Evolutionary conservation across 176 grass and related monocot genomes (phyloP), one percentile per base, ranked within the genome.

Genomic region (Phoenix dactylifera): DNA sequence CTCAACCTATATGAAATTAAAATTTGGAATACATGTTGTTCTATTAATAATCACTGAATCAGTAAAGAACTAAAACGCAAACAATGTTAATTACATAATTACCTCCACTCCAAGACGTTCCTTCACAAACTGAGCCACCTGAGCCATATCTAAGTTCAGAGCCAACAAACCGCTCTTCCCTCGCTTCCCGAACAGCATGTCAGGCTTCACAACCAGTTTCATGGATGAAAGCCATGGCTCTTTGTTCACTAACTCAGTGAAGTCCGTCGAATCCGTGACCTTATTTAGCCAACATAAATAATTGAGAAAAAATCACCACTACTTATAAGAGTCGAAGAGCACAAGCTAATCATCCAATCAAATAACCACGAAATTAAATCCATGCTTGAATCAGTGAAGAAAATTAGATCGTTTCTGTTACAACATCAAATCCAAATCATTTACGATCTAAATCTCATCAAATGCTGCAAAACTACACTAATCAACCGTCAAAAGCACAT

Each of bases 201-300:
- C 78, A 25, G 78, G 78, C 58, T 81, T 81, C 65, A 81, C 78
- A 17, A 81, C 78, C 59, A 81, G 66, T 66, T 75, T 81, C 69
- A 53, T 75, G 35, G 78, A 75, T 4, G 48, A 62, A 24, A 81
- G 65, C 78, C 78, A 81, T 59, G 72, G 52, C 53, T 81, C 72
- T 15, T 65, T 75, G 61, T 81, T 70, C 55, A 44, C 71, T 44
- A 81, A 64, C 51, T 81, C 78, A 35, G 57, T 70, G 64, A 80
- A 74, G 48, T 80, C 77, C 14, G 76, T 73, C 5, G 69, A 79
- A n/a, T 79, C 48, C 20, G 69, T 79, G 49, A 73, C 76, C 76
- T 79, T 64, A 44, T 44, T 44, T 44, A 44, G 14, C 35, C 35
- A 44, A 44, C 7, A 44, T 44, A 44, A 44, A 44, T 44, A 44